Base-by-base conservation (phyloP, 1,284 basidiomycete genomes). In the Tausonia pullulans region DNA sequence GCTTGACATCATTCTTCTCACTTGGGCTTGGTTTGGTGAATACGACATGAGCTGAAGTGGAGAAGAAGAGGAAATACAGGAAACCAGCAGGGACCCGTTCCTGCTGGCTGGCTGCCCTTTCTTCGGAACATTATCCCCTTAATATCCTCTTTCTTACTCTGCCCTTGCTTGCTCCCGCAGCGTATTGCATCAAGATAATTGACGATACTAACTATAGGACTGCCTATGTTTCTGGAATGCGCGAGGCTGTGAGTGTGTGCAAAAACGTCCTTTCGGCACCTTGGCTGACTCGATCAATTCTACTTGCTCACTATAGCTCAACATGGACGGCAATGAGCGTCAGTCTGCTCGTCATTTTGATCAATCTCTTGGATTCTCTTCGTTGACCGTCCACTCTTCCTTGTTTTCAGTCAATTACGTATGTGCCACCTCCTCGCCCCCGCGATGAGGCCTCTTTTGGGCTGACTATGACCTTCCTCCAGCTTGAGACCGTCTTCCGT, bases 191-290 rank as follows among this genome's bases (percentile, higher is more conserved):
- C 62, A 62, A 65, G 62, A 64, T 61, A 27, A 58, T 68, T 16
- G 67, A 68, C 41, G 50, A 61, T 2, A 57, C 43, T 27, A 68
- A 68, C 59, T 68, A 68, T 61, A 68, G 64, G 57, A 65, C 64
- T 8, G 64, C 63, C 11, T 67, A 62, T 41, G 64, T 61, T 8
- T 49, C 52, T 27, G 67, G 67, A 2, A 65, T 66, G 67, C 60
- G 66, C 48, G 67, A 68, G 41, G 67, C 55, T 58, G 62, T 67
- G 45, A 53, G 62, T 60, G 27, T 27, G 27, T 27, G 2, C 27
- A 27, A 27, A 27, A 27, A 2, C 27, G 27, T 7, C 16, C 44
- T n/a, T 27, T 10, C n/a, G 53, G 16, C 13, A 9, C n/a, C n/a
- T n/a, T 43, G 5, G 27, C 27, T 27, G 27, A 27, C 27, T 27